Evolutionary conservation across 1,139 yeast species (phyloP).

Genomic region (Lodderomyces beijingensis): DNA sequence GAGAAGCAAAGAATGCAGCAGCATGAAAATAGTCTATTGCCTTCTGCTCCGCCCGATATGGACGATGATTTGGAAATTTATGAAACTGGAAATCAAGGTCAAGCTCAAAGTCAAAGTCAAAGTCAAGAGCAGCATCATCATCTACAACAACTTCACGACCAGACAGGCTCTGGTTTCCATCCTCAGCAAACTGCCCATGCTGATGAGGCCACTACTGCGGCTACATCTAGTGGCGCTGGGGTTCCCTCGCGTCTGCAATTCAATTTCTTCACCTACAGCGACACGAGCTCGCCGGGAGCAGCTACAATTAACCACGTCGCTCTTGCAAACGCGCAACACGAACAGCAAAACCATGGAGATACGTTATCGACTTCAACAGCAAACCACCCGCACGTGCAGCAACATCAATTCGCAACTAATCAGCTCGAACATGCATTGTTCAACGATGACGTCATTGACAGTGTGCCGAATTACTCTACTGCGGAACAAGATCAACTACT

Average conservation of each 20-base stretch:
- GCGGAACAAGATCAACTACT: constrained; percentile 25
- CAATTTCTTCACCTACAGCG: constrained; percentile 8
- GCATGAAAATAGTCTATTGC: constrained; percentile 54
- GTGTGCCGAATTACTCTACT: constrained; percentile 36
- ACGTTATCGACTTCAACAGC: neutral
- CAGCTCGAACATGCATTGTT: constrained; percentile 9
- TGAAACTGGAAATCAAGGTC: constrained; percentile 1
- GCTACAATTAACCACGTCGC: neutral
- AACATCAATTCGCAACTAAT: neutral
- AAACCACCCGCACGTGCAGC: neutral
- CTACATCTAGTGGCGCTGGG: neutral
- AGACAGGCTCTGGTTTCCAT: neutral
- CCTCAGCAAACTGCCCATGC: constrained; percentile 2
- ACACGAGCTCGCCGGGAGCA: constrained; percentile 2
- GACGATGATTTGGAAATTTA: constrained; percentile 15
- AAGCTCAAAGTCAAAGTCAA: constrained; percentile 1
- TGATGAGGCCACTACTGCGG: too few relatives aligned
- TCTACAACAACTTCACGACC: constrained; percentile 2
- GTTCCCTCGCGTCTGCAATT: constrained; percentile 5
- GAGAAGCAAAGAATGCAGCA: constrained; percentile 56
- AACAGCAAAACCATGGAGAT: neutral
- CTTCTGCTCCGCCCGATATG: constrained; percentile 53
- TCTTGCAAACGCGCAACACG: neutral
- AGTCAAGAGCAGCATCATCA: constrained; percentile 1
- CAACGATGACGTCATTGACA: constrained; percentile 20